phyloP scores from a whole-genome alignment of 345 rosid genomes.

The Alliaria petiolata region DNA sequence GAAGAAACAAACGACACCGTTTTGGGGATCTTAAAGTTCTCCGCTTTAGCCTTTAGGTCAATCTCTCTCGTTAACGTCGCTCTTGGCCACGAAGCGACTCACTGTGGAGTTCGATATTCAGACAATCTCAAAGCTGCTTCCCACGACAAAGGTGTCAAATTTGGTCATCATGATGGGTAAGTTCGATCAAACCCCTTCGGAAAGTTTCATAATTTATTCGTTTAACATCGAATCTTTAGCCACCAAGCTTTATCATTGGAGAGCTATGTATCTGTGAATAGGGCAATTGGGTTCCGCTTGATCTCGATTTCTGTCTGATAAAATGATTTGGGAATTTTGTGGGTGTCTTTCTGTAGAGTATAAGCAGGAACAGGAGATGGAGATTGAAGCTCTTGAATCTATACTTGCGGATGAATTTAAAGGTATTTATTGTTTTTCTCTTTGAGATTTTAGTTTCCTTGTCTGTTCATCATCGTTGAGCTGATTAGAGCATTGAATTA shows the following conservation, averaged over 20 bases:
- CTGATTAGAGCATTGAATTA: slow-evolving; percentile 14
- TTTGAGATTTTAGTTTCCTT: neutral
- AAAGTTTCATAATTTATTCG: neutral
- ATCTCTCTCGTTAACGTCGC: slow-evolving; percentile 1
- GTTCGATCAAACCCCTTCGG: neutral
- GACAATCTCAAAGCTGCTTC: slow-evolving; percentile 8
- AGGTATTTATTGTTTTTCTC: slow-evolving; percentile 40
- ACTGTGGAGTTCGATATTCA: slow-evolving; percentile 16
- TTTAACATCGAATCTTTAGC: neutral
- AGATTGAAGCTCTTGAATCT: slow-evolving; percentile 92
- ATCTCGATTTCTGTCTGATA: neutral
- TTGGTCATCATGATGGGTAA: slow-evolving; percentile 32
- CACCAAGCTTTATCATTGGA: neutral
- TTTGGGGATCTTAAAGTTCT: slow-evolving; percentile 8
- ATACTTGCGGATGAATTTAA: slow-evolving; percentile 97
- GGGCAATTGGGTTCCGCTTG: slow-evolving; percentile 4
- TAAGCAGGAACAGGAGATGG: slow-evolving; percentile 90
- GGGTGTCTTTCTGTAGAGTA: slow-evolving; percentile 45
- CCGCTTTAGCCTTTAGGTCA: slow-evolving; percentile 35
- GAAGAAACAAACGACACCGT: neutral
- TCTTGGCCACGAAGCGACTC: slow-evolving; percentile 22
- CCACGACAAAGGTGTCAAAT: neutral
- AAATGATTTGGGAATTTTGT: neutral
- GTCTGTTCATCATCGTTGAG: slow-evolving; percentile 9
- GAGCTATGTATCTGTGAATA: neutral